phyloP scores from a whole-genome alignment of 257 asterid genomes.

The Nyctanthes arbortristis region DNA sequence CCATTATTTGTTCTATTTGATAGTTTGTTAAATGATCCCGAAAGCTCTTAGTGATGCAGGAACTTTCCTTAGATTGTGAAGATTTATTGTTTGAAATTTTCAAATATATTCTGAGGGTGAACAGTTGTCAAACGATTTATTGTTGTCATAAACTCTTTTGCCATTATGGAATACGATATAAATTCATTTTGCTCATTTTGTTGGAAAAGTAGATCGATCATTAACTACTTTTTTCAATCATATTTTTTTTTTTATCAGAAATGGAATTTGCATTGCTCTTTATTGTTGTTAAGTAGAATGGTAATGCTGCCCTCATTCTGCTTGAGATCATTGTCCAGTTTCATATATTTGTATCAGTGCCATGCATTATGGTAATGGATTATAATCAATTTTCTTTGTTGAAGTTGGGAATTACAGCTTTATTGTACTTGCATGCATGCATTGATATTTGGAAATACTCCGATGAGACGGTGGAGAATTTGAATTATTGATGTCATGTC shows the following conservation, averaged over 20 bases:
- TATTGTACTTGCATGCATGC: background rate
- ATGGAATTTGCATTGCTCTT: background rate
- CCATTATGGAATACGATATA: too few species aligned
- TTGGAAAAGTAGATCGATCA: background rate
- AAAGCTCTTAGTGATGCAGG: background rate
- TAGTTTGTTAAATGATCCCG: background rate
- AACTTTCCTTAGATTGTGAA: background rate
- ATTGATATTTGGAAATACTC: too few species aligned
- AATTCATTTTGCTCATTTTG: too few species aligned
- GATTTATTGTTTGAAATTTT: background rate
- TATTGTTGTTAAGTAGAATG: background rate
- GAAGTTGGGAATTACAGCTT: background rate
- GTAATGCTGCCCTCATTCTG: background rate
- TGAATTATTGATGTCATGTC: background rate
- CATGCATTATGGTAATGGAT: slow-evolving; percentile 1
- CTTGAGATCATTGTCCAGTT: background rate
- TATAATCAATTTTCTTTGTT: background rate
- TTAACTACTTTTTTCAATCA: background rate
- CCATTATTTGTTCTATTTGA: background rate
- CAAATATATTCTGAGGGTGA: slow-evolving; percentile 1
- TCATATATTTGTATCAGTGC: background rate
- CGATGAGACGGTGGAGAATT: background rate
- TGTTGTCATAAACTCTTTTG: too few species aligned
- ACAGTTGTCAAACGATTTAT: background rate
- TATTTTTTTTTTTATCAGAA: background rate